Percentiles rank a stretch among this genome's conserved stretches.
Conservation (phyloP, 1,284 basidiomycete species). For the Gymnopus androsaceus region DNA sequence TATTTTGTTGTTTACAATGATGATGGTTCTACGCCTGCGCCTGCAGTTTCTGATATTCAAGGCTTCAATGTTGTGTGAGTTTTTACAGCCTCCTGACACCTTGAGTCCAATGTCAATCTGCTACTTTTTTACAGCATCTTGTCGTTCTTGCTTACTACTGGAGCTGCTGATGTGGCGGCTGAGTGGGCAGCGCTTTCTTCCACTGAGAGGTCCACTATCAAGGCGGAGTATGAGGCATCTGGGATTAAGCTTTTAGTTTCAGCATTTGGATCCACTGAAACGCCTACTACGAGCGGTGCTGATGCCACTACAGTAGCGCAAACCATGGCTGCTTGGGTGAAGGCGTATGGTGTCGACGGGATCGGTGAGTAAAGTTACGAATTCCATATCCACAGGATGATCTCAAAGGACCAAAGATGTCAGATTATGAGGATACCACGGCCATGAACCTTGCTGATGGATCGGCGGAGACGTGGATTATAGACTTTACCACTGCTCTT, state of each 20-base stretch:
- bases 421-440: constrained; percentile 9
- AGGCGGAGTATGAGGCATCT: neutral
- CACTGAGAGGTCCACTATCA: neutral
- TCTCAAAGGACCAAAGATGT: constrained; percentile 1
- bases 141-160: too few relatives aligned
- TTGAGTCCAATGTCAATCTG: too few relatives aligned
- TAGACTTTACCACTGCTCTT: constrained; percentile 3
- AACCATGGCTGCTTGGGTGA: constrained; percentile 7
- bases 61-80: too few relatives aligned
- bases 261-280: constrained; percentile 4
- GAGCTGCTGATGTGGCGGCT: neutral
- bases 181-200: neutral
- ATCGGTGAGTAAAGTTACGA: neutral
- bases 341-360: neutral
- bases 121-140: too few relatives aligned
- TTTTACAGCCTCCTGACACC: too few relatives aligned
- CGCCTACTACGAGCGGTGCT: neutral
- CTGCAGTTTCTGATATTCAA: too few relatives aligned
- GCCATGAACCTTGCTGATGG: constrained; percentile 4
- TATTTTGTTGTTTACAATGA: too few relatives aligned
- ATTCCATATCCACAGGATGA: too few relatives aligned
- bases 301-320: neutral
- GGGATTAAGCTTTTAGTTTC: constrained; percentile 11
- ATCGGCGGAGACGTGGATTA: constrained; percentile 2
- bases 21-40: too few relatives aligned